A percentile compares a stretch with the other conserved stretches of the same genome.
phyloP scores from a whole-genome alignment of 2,329 filamentous ascomycete species.

The Aspergillus nomiae region DNA sequence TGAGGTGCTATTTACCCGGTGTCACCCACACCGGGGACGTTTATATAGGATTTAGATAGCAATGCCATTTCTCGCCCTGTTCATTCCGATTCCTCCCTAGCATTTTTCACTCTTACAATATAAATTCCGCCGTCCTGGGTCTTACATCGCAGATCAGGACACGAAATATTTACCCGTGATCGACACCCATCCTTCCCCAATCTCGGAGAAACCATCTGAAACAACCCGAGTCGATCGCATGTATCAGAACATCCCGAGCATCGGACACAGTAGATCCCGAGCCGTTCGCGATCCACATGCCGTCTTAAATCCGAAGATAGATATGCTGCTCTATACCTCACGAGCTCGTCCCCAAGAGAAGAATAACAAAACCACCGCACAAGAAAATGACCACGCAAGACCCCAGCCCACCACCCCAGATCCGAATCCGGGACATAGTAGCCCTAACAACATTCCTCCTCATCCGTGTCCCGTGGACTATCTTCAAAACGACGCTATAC shows the following conservation, averaged over 20 bases:
- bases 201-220: neutral
- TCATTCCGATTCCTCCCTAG: neutral
- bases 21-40: neutral
- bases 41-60: neutral
- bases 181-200: neutral
- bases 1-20: neutral
- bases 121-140: neutral
- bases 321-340: neutral
- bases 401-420: neutral
- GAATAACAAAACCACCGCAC: neutral
- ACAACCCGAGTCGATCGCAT: neutral
- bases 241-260: neutral
- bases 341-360: neutral
- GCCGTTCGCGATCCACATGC: neutral
- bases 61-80: neutral
- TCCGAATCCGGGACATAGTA: neutral
- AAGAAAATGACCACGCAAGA: neutral
- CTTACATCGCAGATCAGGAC: neutral
- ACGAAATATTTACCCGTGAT: neutral
- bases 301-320: neutral
- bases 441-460: neutral
- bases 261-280: neutral
- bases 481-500: neutral
- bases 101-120: too few species aligned
- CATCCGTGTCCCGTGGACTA: neutral